These are phyloP conservation scores for Maudiozyma bulderi DNA, from an alignment of 805 yeast species.

Conservation along the genomic window DNA sequence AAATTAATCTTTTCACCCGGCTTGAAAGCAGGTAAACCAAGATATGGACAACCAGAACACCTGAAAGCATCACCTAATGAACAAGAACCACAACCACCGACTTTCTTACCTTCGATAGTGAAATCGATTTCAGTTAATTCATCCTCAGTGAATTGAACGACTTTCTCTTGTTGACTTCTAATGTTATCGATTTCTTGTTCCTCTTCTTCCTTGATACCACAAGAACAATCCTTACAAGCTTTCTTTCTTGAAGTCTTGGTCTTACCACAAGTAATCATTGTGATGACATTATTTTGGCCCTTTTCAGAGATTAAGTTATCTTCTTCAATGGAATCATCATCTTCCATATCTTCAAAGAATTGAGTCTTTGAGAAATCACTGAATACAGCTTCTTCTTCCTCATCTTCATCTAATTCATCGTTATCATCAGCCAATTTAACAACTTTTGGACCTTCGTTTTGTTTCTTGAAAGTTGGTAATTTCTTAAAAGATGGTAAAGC, in stretches of 20 bases:
- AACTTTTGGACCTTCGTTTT: background rate
- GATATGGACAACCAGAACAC: slow-evolving; percentile 95
- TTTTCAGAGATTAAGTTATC: slow-evolving; percentile 40
- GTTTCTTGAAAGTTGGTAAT: slow-evolving; percentile 26
- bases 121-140: slow-evolving; percentile 89
- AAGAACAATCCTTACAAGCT: slow-evolving; percentile 97
- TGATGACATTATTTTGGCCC: slow-evolving; percentile 6
- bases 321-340: slow-evolving; percentile 47
- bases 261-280: slow-evolving; percentile 26
- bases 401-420: slow-evolving; percentile 27
- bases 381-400: slow-evolving; percentile 34
- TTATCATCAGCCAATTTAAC: slow-evolving; percentile 17
- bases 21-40: slow-evolving; percentile 95
- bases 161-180: slow-evolving; percentile 28
- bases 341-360: slow-evolving; percentile 41
- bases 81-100: slow-evolving; percentile 97
- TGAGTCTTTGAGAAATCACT: slow-evolving; percentile 38
- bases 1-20: slow-evolving; percentile 88
- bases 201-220: slow-evolving; percentile 89
- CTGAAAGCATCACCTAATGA: slow-evolving; percentile 96
- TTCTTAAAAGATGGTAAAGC: slow-evolving; percentile 21
- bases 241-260: slow-evolving; percentile 40
- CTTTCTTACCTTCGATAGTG: slow-evolving; percentile 84
- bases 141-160: slow-evolving; percentile 37
- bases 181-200: slow-evolving; percentile 40